A percentile compares a stretch with the other conserved stretches of the same genome.
Conservation (phyloP, 768 basidiomycete genomes). For the Hydnomerulius pinastri region DNA sequence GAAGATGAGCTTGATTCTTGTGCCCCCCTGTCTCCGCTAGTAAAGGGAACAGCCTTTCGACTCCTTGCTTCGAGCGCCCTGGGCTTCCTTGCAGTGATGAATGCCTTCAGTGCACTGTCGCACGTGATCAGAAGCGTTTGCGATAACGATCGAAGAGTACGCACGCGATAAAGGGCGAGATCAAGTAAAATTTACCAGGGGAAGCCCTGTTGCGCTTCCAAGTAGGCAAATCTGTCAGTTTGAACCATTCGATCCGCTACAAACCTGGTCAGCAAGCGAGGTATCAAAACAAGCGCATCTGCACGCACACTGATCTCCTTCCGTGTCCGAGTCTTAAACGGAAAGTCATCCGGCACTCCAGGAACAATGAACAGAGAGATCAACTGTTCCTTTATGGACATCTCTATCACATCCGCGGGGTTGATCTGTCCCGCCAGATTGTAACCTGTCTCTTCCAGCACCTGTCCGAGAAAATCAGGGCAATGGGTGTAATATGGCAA, state of each 20-base stretch:
- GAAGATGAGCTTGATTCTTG: constrained; percentile 73
- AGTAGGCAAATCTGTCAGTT: constrained; percentile 83
- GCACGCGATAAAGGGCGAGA: constrained; percentile 90
- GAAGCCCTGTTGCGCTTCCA: constrained; percentile 80
- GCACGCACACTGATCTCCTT: constrained; percentile 94
- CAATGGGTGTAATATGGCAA: neutral
- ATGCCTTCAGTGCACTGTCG: constrained; percentile 51
- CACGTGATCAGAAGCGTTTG: constrained; percentile 3
- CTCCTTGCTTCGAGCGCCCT: constrained; percentile 37
- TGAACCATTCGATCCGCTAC: constrained; percentile 98
- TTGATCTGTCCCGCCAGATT: constrained; percentile 72
- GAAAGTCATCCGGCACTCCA: constrained; percentile 83
- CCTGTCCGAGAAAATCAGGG: constrained; percentile 49
- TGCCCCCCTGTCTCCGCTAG: constrained; percentile 35
- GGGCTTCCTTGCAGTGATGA: constrained; percentile 66
- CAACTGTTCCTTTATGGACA: constrained; percentile 87
- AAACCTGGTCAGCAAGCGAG: constrained; percentile 9
- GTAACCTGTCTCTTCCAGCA: constrained; percentile 96
- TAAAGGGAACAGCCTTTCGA: constrained; percentile 35
- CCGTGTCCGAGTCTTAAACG: constrained; percentile 90
- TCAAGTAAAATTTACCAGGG: constrained; percentile 88
- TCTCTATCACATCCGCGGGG: constrained; percentile 71
- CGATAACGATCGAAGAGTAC: constrained; percentile 22
- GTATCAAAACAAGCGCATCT: constrained; percentile 2
- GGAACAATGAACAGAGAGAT: constrained; percentile 91